Conservation (phyloP, 768 basidiomycete species). For the Suillus cothurnatus region DNA sequence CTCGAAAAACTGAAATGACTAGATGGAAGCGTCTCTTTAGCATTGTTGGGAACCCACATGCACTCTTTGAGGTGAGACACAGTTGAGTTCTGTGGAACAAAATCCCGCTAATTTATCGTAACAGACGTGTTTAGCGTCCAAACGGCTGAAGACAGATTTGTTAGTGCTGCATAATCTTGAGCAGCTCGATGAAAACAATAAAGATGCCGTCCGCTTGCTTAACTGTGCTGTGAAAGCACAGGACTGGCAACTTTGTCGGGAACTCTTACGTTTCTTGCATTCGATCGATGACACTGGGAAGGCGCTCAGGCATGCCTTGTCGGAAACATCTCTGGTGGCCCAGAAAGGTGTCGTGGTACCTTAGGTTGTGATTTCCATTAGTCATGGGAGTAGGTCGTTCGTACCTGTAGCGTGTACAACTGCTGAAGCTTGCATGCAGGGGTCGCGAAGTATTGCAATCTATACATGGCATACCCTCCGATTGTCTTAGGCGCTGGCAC, state of each 20-base stretch:
- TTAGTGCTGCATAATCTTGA: conserved; percentile 94
- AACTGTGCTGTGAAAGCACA: conserved; percentile 72
- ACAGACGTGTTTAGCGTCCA: conserved; percentile 73
- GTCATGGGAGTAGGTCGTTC: too few relatives aligned
- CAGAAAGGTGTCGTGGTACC: neutral
- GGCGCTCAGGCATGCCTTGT: conserved; percentile 64
- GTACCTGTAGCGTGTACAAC: too few relatives aligned
- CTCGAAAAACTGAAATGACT: conserved; percentile 93
- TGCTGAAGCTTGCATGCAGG: too few relatives aligned
- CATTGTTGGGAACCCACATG: conserved; percentile 87
- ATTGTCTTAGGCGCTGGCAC: neutral
- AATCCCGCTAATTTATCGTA: neutral
- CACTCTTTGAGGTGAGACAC: conserved; percentile 83
- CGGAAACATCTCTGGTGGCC: conserved; percentile 44
- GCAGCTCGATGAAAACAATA: conserved; percentile 75
- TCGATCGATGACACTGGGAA: conserved; percentile 87
- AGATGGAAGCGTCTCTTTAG: conserved; percentile 89
- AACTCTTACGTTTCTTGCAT: conserved; percentile 88
- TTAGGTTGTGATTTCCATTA: conserved; percentile 2
- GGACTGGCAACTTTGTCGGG: conserved; percentile 91
- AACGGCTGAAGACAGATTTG: conserved; percentile 85
- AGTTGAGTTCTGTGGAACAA: neutral
- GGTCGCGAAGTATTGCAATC: too few relatives aligned
- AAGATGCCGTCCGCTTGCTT: conserved; percentile 81
- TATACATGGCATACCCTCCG: too few relatives aligned